Conservation (phyloP, 2,329 filamentous ascomycete genomes). For the Fusarium penzigii region DNA sequence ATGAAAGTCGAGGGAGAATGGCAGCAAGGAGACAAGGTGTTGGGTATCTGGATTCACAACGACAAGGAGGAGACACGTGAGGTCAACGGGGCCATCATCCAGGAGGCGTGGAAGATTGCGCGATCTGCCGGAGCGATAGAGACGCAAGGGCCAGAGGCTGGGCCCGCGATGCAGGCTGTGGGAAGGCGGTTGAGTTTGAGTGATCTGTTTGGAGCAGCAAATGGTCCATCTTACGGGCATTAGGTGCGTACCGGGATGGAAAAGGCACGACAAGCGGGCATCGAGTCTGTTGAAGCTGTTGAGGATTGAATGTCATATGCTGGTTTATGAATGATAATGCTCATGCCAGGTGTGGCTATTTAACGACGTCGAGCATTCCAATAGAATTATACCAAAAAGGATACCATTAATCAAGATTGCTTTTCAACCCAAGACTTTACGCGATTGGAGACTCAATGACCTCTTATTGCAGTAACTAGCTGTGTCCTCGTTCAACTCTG, state of each 20-base stretch:
- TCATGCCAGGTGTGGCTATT: not conserved
- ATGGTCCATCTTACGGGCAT: conserved; percentile 20
- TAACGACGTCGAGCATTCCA: not conserved
- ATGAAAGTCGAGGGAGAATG: conserved; percentile 42
- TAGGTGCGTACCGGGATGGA: conserved; percentile 12
- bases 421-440: not conserved
- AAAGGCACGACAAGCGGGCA: not conserved
- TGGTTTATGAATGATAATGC: too few relatives aligned
- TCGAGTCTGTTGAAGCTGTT: not conserved
- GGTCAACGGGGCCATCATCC: conserved; percentile 43
- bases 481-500: not conserved
- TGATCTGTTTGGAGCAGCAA: conserved; percentile 45
- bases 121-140: conserved; percentile 32
- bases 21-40: conserved; percentile 40
- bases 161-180: conserved; percentile 46
- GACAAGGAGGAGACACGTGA: conserved; percentile 47
- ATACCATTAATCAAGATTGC: not conserved
- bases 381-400: not conserved
- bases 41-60: conserved; percentile 59
- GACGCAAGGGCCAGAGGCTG: conserved; percentile 35
- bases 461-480: too few relatives aligned
- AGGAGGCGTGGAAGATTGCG: conserved; percentile 44
- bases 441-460: not conserved
- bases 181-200: conserved; percentile 46
- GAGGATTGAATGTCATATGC: not conserved